phyloP scores from a whole-genome alignment of 805 yeast genomes.

The Brettanomyces bruxellensis region DNA sequence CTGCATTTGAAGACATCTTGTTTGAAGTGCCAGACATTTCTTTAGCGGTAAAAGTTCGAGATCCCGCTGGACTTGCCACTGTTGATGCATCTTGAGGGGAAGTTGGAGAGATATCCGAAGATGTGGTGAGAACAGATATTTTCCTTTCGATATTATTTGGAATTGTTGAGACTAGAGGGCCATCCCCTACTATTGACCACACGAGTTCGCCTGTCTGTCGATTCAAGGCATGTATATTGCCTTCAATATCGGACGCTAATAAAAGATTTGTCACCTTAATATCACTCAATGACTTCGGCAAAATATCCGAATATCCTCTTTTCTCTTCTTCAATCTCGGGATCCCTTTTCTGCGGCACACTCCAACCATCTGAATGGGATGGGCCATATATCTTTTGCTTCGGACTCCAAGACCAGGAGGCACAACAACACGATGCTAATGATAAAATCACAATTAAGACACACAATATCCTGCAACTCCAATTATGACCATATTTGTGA shows the following conservation, averaged over 20 bases:
- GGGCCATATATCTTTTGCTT: too few relatives aligned
- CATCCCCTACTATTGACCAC: conserved; percentile 68
- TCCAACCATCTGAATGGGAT: too few relatives aligned
- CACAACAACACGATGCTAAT: too few relatives aligned
- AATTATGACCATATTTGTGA: too few relatives aligned
- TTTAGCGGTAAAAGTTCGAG: background rate
- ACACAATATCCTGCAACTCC: too few relatives aligned
- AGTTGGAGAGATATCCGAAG: conserved; percentile 1
- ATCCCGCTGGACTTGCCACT: background rate
- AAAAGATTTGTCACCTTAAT: conserved; percentile 41
- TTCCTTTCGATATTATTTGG: conserved; percentile 9
- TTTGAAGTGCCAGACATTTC: background rate
- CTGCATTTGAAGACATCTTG: background rate
- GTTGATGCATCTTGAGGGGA: conserved; percentile 1
- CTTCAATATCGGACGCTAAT: conserved; percentile 76
- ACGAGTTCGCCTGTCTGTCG: conserved; percentile 63
- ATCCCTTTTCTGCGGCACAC: too few relatives aligned
- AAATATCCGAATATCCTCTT: background rate
- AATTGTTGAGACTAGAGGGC: conserved; percentile 43
- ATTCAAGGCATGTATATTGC: conserved; percentile 73
- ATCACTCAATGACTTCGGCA: conserved; percentile 12
- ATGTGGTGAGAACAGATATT: background rate
- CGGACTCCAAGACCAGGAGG: too few relatives aligned
- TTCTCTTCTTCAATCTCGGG: too few relatives aligned
- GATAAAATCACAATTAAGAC: too few relatives aligned